Base-by-base conservation (phyloP, 2,329 filamentous ascomycete genomes). In the Emergomyces orientalis region DNA sequence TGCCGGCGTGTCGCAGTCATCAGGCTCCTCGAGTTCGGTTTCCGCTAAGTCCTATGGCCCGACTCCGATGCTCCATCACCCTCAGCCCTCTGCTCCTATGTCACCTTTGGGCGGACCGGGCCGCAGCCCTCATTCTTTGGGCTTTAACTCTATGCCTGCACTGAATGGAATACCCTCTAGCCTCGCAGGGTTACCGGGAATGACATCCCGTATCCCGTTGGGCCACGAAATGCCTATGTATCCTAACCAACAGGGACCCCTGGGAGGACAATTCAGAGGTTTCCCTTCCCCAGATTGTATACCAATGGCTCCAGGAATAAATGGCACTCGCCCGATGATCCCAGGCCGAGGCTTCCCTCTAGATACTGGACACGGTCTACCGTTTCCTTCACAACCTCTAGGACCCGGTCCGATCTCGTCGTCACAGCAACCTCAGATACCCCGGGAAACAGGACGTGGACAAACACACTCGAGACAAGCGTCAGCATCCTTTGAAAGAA, bases 401-500 rank as follows among this genome's bases (percentile, higher is more conserved):
- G 80, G 71, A 41, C 68, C 71, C 37, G 71, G 71, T 25, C 67
- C 70, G 47, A 73, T 74, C 58, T 69, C 70, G 32, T 68, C 72
- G 59, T 22, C 57, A 22, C 74, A 74, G 45, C 72, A 72, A 56
- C 62, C 66, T 57, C 64, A 64, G 45, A 9, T 63, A 58, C 57
- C 66, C 55, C 65, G 66, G 65, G 78, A 78, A 62, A 72, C 73
- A 59, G 75, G 74, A 22, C 74, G 80, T 8, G 73, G 80, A 6
- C 79, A 82, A 58, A 74, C 83, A 5, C 91, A 96, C 75, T 88
- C 88, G 9, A 84, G 91, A 65, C 90, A 95, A 68, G 82, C 85
- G 13, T 96, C 91, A 6, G 81, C 81, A 14, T 87, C 87, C 0
- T 80, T 79, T 64, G 82, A 84, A 59, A 80, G 80, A 66, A 79